These are phyloP conservation scores for Aspergillus ibericus DNA, from an alignment of 2,329 filamentous ascomycete genomes.

Conservation along the genomic window DNA sequence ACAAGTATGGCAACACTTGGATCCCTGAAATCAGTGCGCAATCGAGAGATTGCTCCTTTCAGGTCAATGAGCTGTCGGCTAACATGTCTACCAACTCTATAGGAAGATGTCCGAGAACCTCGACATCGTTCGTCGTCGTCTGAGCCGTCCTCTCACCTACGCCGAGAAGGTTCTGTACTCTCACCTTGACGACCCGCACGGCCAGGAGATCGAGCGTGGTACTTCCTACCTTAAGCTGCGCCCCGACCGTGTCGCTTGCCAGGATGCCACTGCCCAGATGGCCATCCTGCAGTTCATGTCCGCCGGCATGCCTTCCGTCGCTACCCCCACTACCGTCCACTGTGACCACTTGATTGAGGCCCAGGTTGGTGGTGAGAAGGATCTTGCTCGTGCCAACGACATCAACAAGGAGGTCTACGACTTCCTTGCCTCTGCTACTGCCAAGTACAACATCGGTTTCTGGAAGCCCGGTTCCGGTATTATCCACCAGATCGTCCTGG, in stretches of 20 bases:
- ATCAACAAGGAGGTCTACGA: constrained; percentile 99
- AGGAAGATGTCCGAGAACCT: constrained; percentile 99
- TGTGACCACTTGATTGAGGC: constrained; percentile 99
- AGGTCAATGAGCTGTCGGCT: constrained; percentile 14
- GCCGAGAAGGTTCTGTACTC: constrained; percentile 99
- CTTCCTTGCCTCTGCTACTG: constrained; percentile 89
- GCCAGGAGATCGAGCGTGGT: constrained; percentile 94
- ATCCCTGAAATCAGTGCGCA: neutral
- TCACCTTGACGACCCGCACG: constrained; percentile 94
- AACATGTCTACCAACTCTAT: constrained; percentile 27
- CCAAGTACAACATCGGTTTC: constrained; percentile 99
- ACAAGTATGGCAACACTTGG: constrained; percentile 54
- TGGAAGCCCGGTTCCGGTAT: constrained; percentile 98
- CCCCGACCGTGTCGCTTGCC: constrained; percentile 96
- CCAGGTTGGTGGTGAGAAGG: constrained; percentile 87
- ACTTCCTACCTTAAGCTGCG: constrained; percentile 94
- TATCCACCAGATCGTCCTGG: constrained; percentile 97
- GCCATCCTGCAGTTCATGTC: constrained; percentile 99
- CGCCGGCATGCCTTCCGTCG: constrained; percentile 91
- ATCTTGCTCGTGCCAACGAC: constrained; percentile 82
- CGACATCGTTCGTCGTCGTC: constrained; percentile 78
- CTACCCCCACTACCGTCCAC: constrained; percentile 93
- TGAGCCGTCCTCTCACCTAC: constrained; percentile 91
- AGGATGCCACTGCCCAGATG: constrained; percentile 99
- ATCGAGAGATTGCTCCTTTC: neutral